Evolutionary conservation across 2,329 filamentous ascomycete species (phyloP).

Genomic region (Fusarium denticulatum): DNA sequence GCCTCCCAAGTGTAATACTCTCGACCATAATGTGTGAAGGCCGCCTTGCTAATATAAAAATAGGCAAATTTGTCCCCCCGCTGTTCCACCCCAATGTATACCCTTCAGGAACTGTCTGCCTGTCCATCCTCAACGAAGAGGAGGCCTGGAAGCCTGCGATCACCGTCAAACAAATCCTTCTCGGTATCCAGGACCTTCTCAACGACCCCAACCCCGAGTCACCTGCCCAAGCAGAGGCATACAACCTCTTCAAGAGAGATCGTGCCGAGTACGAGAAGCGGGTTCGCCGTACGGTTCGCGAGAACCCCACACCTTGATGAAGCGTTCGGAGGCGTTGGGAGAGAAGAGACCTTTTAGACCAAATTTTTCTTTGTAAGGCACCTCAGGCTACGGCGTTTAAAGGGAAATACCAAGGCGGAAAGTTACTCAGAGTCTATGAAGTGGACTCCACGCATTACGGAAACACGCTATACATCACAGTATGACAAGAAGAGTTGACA

Average conservation of each 20-base stretch:
- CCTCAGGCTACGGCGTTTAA: conserved; percentile 45
- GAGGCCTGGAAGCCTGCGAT: conserved; percentile 99
- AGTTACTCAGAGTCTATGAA: conserved; percentile 29
- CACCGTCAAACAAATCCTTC: conserved; percentile 95
- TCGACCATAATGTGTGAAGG: not conserved
- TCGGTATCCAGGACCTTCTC: conserved; percentile 94
- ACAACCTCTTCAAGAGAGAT: conserved; percentile 96
- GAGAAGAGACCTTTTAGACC: conserved; percentile 25
- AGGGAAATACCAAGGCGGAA: conserved; percentile 46
- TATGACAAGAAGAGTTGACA: conserved; percentile 28
- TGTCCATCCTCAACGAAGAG: conserved; percentile 97
- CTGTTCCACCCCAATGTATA: conserved; percentile 99
- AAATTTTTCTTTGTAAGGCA: conserved; percentile 29
- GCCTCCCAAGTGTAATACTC: conserved; percentile 88
- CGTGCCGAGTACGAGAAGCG: conserved; percentile 86
- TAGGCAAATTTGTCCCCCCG: conserved; percentile 95
- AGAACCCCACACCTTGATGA: conserved; percentile 79
- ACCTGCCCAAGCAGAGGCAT: conserved; percentile 95
- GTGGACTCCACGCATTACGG: conserved; percentile 3
- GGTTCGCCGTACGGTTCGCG: conserved; percentile 84
- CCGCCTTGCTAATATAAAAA: conserved; percentile 18
- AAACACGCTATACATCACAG: conserved; percentile 8
- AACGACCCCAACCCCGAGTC: conserved; percentile 98
- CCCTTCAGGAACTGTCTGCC: conserved; percentile 94
- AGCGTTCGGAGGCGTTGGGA: not conserved